Base-by-base conservation (phyloP, 768 basidiomycete species). In the Neoboletus brunneissimus region DNA sequence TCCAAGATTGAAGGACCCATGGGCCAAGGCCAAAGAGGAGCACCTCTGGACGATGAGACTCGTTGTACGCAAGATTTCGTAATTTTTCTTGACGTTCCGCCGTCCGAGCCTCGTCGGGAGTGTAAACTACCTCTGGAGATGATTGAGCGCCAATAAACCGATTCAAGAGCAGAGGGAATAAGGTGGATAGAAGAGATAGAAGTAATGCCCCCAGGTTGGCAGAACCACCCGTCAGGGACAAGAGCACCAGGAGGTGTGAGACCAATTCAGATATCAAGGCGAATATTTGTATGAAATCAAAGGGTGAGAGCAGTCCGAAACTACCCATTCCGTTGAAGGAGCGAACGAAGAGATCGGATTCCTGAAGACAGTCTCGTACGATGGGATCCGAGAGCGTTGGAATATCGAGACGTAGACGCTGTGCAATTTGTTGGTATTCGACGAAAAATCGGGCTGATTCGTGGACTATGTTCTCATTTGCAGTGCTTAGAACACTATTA, bases 1-100 rank as follows among this genome's bases (percentile, higher is more conserved):
- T 79, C 92, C 92, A 95, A 8, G 84, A 82, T 53, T 82, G 78
- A 55, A 94, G 73, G 52, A 94, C 86, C 93, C 92, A 95, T 38
- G 89, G 86, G 12, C 85, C 86, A 16, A 95, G 78, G 5, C 89
- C 89, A 69, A 93, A 95, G 4, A 94, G 76, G 34, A 86, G 77
- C 32, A 94, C 80, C 69, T 95, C 92, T 16, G 87, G 85, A n/a
- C 90, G 85, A 68, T 89, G 84, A 0, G 74, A 65, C 38, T 91
- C 91, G 64, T 83, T 88, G 69, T 88, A 84, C 0, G 85, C 91
- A 38, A 94, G 74, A 63, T 80, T 83, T 9, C 88, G 84, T 79
- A 92, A 82, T 42, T 80, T 81, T 65, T 92, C 89, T 65, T 88
- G 87, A 41, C 83, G 83, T 50, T 88, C 85, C 25, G 83, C 81